A percentile compares a stretch with the other conserved stretches of the same genome.
These are phyloP conservation scores for Iberis amara DNA, from an alignment of 441 rosid genomes.

Conservation along the genomic window DNA sequence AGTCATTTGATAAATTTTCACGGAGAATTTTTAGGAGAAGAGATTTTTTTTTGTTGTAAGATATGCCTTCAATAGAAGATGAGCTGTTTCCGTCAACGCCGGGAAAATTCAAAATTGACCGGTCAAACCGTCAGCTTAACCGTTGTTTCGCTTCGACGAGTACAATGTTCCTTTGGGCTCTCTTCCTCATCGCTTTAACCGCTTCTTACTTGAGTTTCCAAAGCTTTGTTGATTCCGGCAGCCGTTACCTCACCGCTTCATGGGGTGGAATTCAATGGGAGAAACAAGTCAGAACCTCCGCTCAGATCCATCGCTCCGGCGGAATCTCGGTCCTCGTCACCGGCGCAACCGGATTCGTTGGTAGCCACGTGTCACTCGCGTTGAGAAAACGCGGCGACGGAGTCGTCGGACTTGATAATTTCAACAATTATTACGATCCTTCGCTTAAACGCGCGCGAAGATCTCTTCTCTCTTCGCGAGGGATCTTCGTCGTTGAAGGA, in stretches of 20 bases:
- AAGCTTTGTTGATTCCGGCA: constrained; percentile 73
- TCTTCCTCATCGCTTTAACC: constrained; percentile 77
- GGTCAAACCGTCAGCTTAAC: constrained; percentile 61
- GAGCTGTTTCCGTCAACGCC: constrained; percentile 94
- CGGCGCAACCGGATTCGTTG: constrained; percentile 92
- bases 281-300: constrained; percentile 66
- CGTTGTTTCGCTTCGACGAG: constrained; percentile 80
- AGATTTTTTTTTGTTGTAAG: background rate
- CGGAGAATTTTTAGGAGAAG: background rate
- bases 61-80: constrained; percentile 71
- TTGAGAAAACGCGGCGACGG: constrained; percentile 83
- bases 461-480: constrained; percentile 39
- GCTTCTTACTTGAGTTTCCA: constrained; percentile 84
- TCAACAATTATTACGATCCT: constrained; percentile 80
- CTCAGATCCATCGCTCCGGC: constrained; percentile 67
- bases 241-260: constrained; percentile 58
- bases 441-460: constrained; percentile 62
- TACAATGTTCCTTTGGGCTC: constrained; percentile 90
- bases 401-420: constrained; percentile 85
- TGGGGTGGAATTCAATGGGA: constrained; percentile 96
- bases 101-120: constrained; percentile 83
- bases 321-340: constrained; percentile 81
- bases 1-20: constrained; percentile 10
- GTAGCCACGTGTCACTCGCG: constrained; percentile 71
- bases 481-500: constrained; percentile 64